Conservation (phyloP, 75 land plant genomes). For the Ceratopteris richardii region DNA sequence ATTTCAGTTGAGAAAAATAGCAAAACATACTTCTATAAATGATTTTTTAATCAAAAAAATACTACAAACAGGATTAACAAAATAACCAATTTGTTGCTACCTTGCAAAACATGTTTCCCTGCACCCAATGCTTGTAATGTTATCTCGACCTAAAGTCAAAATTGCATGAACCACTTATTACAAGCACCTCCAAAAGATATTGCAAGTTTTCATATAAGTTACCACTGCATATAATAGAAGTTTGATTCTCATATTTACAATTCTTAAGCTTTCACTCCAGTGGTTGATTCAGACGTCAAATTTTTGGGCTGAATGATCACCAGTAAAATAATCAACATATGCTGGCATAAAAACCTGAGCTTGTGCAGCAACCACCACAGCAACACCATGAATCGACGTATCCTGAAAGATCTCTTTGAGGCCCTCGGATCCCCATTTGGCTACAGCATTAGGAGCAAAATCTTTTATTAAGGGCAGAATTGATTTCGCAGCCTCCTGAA, state of each 20-base stretch:
- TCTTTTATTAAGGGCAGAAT: slow-evolving; percentile 45
- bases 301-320: no score
- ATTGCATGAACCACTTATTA: no score
- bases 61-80: not conserved
- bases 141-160: slow-evolving; percentile 52
- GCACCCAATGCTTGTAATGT: slow-evolving; percentile 61
- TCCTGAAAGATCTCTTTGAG: slow-evolving; percentile 64
- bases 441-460: slow-evolving; percentile 53
- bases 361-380: slow-evolving; percentile 89
- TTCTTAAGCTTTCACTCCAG: no score
- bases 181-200: no score
- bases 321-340: no score
- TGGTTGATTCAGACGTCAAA: no score
- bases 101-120: slow-evolving; percentile 98
- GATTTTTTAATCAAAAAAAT: not conserved
- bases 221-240: no score
- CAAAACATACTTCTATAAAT: not conserved
- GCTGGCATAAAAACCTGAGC: slow-evolving; percentile 62
- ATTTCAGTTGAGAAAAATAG: not conserved
- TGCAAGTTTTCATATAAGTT: no score
- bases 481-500: slow-evolving; percentile 46
- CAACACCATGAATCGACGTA: slow-evolving; percentile 60
- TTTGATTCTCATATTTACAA: no score
- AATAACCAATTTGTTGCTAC: slow-evolving; percentile 19
- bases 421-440: slow-evolving; percentile 85